Percentiles rank a stretch among this genome's conserved stretches.
Evolutionary conservation across 495 filamentous ascomycete species (phyloP).

Genomic region (Penicillium bialowiezense): DNA sequence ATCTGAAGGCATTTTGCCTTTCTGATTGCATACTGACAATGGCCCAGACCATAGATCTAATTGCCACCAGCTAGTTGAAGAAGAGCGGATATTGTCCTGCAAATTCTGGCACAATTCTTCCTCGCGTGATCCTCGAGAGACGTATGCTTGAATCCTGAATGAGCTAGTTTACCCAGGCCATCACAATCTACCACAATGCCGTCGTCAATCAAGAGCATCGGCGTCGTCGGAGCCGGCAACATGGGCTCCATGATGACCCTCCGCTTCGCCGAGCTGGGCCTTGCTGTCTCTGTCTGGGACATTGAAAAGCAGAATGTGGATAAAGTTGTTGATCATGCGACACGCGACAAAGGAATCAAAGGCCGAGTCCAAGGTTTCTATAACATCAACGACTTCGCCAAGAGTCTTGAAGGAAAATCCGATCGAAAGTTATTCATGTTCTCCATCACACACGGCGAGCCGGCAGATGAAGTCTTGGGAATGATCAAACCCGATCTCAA

Average conservation of each 20-base stretch:
- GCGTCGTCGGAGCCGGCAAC: slow-evolving; percentile 62
- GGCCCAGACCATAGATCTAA: slow-evolving; percentile 5
- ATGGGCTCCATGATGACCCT: slow-evolving; percentile 68
- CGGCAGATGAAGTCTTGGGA: slow-evolving; percentile 62
- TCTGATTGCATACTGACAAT: slow-evolving; percentile 21
- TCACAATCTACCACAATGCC: slow-evolving; percentile 16
- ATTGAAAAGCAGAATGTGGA: slow-evolving; percentile 50
- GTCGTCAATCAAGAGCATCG: slow-evolving; percentile 44
- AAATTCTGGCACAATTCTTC: not conserved
- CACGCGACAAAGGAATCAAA: slow-evolving; percentile 19
- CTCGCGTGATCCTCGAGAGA: too few relatives aligned
- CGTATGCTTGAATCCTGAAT: not conserved
- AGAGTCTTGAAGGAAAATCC: slow-evolving; percentile 33
- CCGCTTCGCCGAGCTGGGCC: slow-evolving; percentile 58
- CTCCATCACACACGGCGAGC: slow-evolving; percentile 65
- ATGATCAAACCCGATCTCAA: slow-evolving; percentile 54
- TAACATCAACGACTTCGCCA: slow-evolving; percentile 38
- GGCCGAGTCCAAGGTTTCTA: slow-evolving; percentile 36
- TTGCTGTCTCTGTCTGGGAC: slow-evolving; percentile 62
- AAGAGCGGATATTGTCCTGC: not conserved
- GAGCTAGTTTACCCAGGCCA: not conserved
- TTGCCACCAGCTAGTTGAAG: slow-evolving; percentile 20
- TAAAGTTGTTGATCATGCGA: slow-evolving; percentile 22
- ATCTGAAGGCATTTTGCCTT: not conserved
- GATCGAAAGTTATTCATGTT: slow-evolving; percentile 58